Base-by-base conservation (phyloP, 2,329 filamentous ascomycete genomes). In the Pseudogymnoascus sp. region DNA sequence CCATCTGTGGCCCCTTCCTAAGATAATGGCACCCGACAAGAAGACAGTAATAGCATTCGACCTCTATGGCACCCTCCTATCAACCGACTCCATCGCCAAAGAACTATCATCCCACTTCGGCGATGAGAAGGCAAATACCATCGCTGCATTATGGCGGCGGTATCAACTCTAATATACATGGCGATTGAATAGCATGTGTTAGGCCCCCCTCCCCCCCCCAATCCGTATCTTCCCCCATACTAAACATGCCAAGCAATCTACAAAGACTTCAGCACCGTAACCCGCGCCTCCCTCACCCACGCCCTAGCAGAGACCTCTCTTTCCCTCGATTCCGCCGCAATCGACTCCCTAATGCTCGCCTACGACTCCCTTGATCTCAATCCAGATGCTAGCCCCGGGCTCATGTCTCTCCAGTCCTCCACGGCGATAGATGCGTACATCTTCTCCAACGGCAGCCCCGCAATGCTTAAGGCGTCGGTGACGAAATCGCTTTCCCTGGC, bases 121-220 rank as follows among this genome's bases (percentile, higher is more conserved):
- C 6, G 72, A 82, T 31, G 82, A 85, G 4, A 81, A 82, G 67
- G 84, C 86, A 2, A 74, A 78, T 24, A 73, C 74, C 0, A 79
- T 91, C 33, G 84, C 88, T 4, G 73, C 79, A 14, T 74, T 83
- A 70, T 91, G 89, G 83, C 79, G 89, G 63, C 81, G 82, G 31
- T 88, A 88, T 70, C 89, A 92, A 73, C 78, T 92, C 7, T 89
- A 91, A 74, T 93, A 91, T 69, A 90, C 89, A 40, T 92, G 87
- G 87, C 79, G 89, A 61, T 75, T 88, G 67, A 91, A 87, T 70
- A 87, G 84, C 78, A 92, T 92, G 89, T 81, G 89, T 89, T 76
- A 65, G 77, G 74, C 50, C 35, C 19, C 19, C 19, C 19, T 19
- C 19, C 28, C 33, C 59, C 56, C 26, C 62, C 63, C 61, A 35